These are phyloP conservation scores for Jaminaea rosea DNA, from an alignment of 1,284 basidiomycete species.

Conservation along the genomic window DNA sequence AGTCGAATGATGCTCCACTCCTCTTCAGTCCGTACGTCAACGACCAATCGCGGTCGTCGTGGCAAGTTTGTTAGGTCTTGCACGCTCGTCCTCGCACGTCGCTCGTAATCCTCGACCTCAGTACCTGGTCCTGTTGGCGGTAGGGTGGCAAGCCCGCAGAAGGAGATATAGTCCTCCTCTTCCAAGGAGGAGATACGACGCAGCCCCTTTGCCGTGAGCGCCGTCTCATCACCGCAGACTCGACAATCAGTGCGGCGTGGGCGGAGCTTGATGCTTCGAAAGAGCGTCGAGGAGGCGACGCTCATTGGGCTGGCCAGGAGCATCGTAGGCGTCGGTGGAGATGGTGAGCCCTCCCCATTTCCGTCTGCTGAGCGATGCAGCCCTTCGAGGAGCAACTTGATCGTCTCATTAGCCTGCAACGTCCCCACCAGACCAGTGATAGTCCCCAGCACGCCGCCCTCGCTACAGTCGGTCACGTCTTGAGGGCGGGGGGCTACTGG, in stretches of 20 bases:
- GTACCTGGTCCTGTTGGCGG: too few relatives aligned
- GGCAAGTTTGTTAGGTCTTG: background rate
- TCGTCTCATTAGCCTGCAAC: conserved; percentile 79
- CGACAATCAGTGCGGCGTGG: conserved; percentile 28
- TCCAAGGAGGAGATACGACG: conserved; percentile 26
- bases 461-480: conserved; percentile 61
- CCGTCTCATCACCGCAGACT: conserved; percentile 31
- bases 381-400: conserved; percentile 57
- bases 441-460: conserved; percentile 79
- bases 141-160: conserved; percentile 26
- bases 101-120: background rate
- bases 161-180: conserved; percentile 32
- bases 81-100: background rate
- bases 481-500: conserved; percentile 51
- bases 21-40: conserved; percentile 72
- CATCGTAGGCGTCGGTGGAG: conserved; percentile 50
- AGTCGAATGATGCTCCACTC: conserved; percentile 84
- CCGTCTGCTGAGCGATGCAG: too few relatives aligned
- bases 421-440: conserved; percentile 86
- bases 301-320: conserved; percentile 65
- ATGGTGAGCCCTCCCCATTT: conserved; percentile 32
- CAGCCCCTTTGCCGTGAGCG: conserved; percentile 1
- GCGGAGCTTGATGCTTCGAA: conserved; percentile 72
- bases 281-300: conserved; percentile 58
- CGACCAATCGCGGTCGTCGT: conserved; percentile 46